These are phyloP conservation scores for Polyporus tsugae DNA, from an alignment of 1,284 basidiomycete genomes.

Conservation along the genomic window DNA sequence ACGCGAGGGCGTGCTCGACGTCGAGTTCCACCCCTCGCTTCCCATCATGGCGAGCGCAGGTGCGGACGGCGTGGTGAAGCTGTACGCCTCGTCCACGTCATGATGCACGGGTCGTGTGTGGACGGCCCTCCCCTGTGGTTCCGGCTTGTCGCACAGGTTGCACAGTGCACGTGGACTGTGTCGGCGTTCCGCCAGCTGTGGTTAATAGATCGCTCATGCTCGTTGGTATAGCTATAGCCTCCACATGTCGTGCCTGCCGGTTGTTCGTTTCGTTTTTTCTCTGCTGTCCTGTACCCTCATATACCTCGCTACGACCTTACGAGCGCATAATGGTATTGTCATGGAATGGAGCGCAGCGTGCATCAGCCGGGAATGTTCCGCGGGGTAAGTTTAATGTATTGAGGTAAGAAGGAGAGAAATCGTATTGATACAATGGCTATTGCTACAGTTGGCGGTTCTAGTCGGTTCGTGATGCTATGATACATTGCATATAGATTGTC, in stretches of 20 bases:
- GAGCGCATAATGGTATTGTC: slow-evolving; percentile 37
- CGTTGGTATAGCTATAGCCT: slow-evolving; percentile 19
- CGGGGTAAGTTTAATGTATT: not conserved
- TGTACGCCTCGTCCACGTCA: slow-evolving; percentile 85
- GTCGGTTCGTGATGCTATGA: slow-evolving; percentile 9
- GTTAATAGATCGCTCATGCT: slow-evolving; percentile 24
- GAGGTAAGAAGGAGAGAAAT: slow-evolving; percentile 11
- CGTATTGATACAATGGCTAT: slow-evolving; percentile 46
- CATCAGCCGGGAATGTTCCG: not conserved
- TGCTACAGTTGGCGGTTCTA: slow-evolving; percentile 40
- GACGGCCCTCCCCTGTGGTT: not conserved
- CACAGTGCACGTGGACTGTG: slow-evolving; percentile 13
- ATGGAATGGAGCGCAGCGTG: slow-evolving; percentile 23
- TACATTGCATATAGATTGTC: slow-evolving; percentile 19
- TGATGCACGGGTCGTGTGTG: slow-evolving; percentile 43
- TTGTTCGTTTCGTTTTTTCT: slow-evolving; percentile 23
- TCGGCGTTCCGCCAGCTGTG: slow-evolving; percentile 18
- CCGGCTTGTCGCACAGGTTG: slow-evolving; percentile 17
- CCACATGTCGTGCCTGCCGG: slow-evolving; percentile 14
- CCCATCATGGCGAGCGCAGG: slow-evolving; percentile 93
- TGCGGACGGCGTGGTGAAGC: slow-evolving; percentile 93
- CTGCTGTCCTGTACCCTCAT: slow-evolving; percentile 34
- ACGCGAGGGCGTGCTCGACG: slow-evolving; percentile 90
- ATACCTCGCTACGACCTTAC: slow-evolving; percentile 42
- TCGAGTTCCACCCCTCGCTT: slow-evolving; percentile 85